Evolutionary conservation across 768 basidiomycete genomes (phyloP), one percentile per base, ranked within the genome.

Genomic region (Serendipita sp.): DNA sequence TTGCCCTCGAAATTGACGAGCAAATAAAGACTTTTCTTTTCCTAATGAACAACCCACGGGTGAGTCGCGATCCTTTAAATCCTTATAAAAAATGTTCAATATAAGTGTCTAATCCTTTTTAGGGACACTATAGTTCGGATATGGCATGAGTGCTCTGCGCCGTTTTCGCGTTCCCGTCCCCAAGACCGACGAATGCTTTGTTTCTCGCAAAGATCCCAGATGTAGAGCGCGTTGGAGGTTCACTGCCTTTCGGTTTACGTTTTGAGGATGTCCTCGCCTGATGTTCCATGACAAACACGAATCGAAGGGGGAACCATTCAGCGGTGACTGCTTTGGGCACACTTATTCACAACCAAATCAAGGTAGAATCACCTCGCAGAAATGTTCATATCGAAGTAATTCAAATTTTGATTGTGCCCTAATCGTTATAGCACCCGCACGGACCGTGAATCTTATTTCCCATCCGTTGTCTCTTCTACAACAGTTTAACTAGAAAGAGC

Each of bases 51-150:
- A 86, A 87, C 83, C 66, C 65, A 62, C 52, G 69, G 65, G 67
- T 66, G 62, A 38, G 70, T 70, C 13, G 48, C 46, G 51, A 34
- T 3, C 46, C 32, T 16, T 8, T 23, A n/a, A 4, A 8, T 48
- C 52, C 36, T 16, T 8, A 41, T 64, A 15, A 13, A 28, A 64
- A n/a, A 65, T 32, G n/a, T 28, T 30, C 34, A 16, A 28, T 34
- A n/a, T 23, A 38, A 18, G 2, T n/a, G 34, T 13, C 45, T 28
- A 10, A 65, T 47, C 2, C 48, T 38, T 76, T 71, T 67, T 80
- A 88, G 80, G 84, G 88, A 91, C 89, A 83, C 73, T 82, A 88
- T 88, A 91, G 89, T 91, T 91, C 89, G 89, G 86, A 82, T 89
- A 80, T 73, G 88, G 85, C 76, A 73, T 76, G 78, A 85, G 83